A percentile compares a stretch with the other conserved stretches of the same genome.
Evolutionary conservation across 2,329 filamentous ascomycete genomes (phyloP).

Genomic region (Akanthomyces uredinophilus): DNA sequence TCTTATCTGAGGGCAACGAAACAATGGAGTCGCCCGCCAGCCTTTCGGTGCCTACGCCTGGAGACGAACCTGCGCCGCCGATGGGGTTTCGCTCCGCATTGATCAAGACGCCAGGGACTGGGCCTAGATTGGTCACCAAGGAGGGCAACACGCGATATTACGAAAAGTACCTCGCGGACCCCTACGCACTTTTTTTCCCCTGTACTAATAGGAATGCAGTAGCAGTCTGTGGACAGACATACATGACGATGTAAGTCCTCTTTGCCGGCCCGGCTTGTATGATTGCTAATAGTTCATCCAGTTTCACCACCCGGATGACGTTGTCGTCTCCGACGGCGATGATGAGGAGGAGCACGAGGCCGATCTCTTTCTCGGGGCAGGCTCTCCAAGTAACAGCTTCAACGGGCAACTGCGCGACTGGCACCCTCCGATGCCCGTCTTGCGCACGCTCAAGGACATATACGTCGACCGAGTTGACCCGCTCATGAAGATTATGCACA

Average conservation of each 20-base stretch:
- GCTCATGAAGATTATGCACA: conserved; percentile 35
- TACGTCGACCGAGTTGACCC: conserved; percentile 34
- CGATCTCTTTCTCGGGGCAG: conserved; percentile 2
- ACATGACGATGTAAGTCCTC: conserved; percentile 53
- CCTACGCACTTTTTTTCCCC: conserved; percentile 25
- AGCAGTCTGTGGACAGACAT: conserved; percentile 65
- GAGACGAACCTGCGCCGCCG: background rate
- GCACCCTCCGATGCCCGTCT: background rate
- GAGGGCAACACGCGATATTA: conserved; percentile 14
- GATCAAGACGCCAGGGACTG: background rate
- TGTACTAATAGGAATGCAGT: conserved; percentile 29
- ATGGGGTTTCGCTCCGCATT: background rate
- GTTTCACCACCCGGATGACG: conserved; percentile 9
- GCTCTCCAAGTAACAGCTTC: background rate
- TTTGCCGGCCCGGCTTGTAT: background rate
- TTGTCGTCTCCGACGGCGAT: background rate
- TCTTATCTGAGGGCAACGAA: background rate
- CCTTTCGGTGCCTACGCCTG: background rate
- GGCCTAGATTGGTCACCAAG: conserved; percentile 4
- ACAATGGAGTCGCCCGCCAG: background rate
- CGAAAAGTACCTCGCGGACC: conserved; percentile 3
- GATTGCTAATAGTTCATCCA: background rate
- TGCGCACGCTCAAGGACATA: conserved; percentile 14
- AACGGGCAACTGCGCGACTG: background rate
- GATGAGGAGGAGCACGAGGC: background rate